Percentiles rank a stretch among this genome's conserved stretches.
Evolutionary conservation across 2,329 filamentous ascomycete species (phyloP).

Genomic region (Periconia macrospinosa): DNA sequence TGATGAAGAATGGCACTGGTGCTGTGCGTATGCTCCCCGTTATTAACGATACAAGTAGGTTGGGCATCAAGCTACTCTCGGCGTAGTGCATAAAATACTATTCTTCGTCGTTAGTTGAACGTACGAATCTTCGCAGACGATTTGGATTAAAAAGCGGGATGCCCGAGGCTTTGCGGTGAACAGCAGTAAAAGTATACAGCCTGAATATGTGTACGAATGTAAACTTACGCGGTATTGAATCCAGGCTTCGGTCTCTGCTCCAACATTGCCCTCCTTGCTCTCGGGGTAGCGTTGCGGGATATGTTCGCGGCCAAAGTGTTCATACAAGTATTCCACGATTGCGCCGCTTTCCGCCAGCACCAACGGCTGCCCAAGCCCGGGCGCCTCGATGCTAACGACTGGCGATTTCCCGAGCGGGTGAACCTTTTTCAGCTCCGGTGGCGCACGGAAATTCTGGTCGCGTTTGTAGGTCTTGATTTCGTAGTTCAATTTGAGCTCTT

Average conservation of each 20-base stretch:
- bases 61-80: slow-evolving; percentile 80
- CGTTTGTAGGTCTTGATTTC: slow-evolving; percentile 80
- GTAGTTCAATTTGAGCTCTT: slow-evolving; percentile 79
- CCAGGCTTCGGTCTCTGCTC: slow-evolving; percentile 63
- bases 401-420: slow-evolving; percentile 90
- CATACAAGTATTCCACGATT: slow-evolving; percentile 80
- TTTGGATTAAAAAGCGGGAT: no score
- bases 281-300: slow-evolving; percentile 56
- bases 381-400: slow-evolving; percentile 65
- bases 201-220: neutral
- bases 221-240: slow-evolving; percentile 54
- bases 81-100: slow-evolving; percentile 69
- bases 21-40: slow-evolving; percentile 55
- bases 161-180: no score
- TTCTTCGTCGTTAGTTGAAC: neutral
- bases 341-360: slow-evolving; percentile 80
- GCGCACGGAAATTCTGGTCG: slow-evolving; percentile 65
- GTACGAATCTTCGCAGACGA: no score
- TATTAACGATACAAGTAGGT: slow-evolving; percentile 67
- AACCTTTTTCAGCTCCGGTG: slow-evolving; percentile 72
- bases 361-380: slow-evolving; percentile 51
- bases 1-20: slow-evolving; percentile 69
- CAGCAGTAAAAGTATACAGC: no score
- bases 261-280: slow-evolving; percentile 58
- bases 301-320: slow-evolving; percentile 61